These are phyloP conservation scores for Aurantiochytrium sp. DNA, from an alignment of 108 stramenopile species.

Conservation along the genomic window DNA sequence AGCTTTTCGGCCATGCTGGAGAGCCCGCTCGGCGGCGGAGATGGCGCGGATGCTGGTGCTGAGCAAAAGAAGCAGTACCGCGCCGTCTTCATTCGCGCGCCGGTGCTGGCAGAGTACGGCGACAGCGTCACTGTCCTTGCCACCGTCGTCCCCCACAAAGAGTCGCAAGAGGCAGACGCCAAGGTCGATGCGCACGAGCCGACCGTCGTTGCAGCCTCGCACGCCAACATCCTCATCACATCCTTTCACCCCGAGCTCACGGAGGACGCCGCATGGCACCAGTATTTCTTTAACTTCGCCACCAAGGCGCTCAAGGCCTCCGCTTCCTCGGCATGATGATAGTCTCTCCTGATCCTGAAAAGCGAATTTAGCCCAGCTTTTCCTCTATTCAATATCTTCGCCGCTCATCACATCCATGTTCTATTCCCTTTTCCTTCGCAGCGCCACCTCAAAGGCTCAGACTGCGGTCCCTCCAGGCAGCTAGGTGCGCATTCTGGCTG, in stretches of 20 bases:
- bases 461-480: no score
- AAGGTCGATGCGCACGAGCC: constrained; percentile 71
- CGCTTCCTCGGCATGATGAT: no score
- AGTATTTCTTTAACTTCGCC: constrained; percentile 77
- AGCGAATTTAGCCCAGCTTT: no score
- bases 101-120: constrained; percentile 81
- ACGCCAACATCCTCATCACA: constrained; percentile 76
- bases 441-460: no score
- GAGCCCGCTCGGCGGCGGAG: constrained; percentile 52
- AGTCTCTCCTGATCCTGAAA: no score
- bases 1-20: constrained; percentile 67
- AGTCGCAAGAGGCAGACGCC: constrained; percentile 73
- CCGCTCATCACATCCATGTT: no score
- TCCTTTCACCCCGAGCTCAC: constrained; percentile 97
- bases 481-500: no score
- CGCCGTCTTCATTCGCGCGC: constrained; percentile 90
- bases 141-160: constrained; percentile 73
- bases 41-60: neutral
- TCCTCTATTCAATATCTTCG: no score
- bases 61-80: neutral
- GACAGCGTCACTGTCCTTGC: constrained; percentile 72
- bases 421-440: no score
- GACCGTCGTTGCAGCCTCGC: constrained; percentile 78
- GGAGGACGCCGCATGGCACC: constrained; percentile 81
- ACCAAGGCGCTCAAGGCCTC: neutral